Conservation (phyloP, 306 rosid genomes). For the Lathyrus aphaca region DNA sequence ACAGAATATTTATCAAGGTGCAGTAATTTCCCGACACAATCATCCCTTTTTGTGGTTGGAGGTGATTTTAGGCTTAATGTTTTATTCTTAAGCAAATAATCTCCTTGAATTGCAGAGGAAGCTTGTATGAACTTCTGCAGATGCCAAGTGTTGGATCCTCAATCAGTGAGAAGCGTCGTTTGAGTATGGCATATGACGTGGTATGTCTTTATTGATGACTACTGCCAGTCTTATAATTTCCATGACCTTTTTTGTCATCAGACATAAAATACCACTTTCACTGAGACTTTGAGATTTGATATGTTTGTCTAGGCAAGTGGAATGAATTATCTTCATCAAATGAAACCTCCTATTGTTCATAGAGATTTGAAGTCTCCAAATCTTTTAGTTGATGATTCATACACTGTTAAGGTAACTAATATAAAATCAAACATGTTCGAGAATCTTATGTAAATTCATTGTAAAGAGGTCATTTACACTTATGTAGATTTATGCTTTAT, state of each 20-base stretch:
- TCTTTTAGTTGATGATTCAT: constrained; percentile 87
- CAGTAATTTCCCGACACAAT: constrained; percentile 33
- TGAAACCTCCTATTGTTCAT: constrained; percentile 94
- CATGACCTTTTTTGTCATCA: constrained; percentile 22
- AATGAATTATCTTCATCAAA: constrained; percentile 94
- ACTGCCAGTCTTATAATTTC: constrained; percentile 28
- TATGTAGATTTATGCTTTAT: neutral
- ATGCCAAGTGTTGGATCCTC: constrained; percentile 61
- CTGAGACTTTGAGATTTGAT: constrained; percentile 28
- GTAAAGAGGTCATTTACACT: neutral
- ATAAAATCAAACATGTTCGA: neutral
- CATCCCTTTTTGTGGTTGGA: constrained; percentile 23
- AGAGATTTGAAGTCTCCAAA: constrained; percentile 96
- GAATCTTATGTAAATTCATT: constrained; percentile 1
- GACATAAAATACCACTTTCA: constrained; percentile 9
- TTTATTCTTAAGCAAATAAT: constrained; percentile 32
- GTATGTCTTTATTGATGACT: constrained; percentile 47
- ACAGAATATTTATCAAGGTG: constrained; percentile 96
- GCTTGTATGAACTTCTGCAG: constrained; percentile 82
- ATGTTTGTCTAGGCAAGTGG: constrained; percentile 79
- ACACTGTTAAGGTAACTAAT: constrained; percentile 72
- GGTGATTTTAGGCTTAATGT: constrained; percentile 19
- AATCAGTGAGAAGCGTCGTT: constrained; percentile 70
- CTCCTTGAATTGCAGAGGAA: constrained; percentile 75
- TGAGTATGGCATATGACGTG: constrained; percentile 93